phyloP scores from a whole-genome alignment of 2,329 filamentous ascomycete genomes.

The Trichoderma koningiopsis region DNA sequence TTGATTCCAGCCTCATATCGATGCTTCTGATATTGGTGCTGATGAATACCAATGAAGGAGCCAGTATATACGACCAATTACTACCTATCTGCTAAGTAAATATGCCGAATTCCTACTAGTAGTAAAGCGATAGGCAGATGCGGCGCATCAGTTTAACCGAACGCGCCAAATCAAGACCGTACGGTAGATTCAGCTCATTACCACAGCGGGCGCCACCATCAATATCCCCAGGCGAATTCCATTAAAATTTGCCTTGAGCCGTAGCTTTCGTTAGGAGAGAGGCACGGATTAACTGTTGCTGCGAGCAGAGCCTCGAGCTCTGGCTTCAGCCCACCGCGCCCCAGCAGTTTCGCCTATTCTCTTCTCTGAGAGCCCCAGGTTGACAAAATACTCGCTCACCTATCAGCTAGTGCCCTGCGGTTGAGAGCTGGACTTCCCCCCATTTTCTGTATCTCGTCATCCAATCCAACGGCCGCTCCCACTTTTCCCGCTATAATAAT shows the following conservation, averaged over 20 bases:
- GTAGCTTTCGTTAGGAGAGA: background rate
- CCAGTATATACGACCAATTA: no score
- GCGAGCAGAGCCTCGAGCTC: background rate
- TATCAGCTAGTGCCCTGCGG: slow-evolving; percentile 20
- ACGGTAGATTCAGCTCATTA: background rate
- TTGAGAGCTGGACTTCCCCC: slow-evolving; percentile 15
- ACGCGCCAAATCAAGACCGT: background rate
- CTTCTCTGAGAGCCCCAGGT: background rate
- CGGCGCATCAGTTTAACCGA: slow-evolving; percentile 8
- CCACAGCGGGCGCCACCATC: background rate
- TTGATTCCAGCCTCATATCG: no score
- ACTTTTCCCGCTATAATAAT: slow-evolving; percentile 21
- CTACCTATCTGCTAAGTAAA: background rate
- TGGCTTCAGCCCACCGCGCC: background rate
- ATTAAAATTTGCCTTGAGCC: background rate
- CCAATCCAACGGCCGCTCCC: slow-evolving; percentile 11
- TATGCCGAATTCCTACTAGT: background rate
- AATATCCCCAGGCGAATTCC: background rate
- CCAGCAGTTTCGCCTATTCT: slow-evolving; percentile 4
- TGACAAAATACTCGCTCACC: background rate
- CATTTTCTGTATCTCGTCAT: slow-evolving; percentile 3
- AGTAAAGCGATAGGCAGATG: background rate
- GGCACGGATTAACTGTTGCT: slow-evolving; percentile 11
- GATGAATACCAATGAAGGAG: background rate
- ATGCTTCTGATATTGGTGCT: no score